Conservation (phyloP, 2,329 filamentous ascomycete genomes). For the Aspergillus sp. region DNA sequence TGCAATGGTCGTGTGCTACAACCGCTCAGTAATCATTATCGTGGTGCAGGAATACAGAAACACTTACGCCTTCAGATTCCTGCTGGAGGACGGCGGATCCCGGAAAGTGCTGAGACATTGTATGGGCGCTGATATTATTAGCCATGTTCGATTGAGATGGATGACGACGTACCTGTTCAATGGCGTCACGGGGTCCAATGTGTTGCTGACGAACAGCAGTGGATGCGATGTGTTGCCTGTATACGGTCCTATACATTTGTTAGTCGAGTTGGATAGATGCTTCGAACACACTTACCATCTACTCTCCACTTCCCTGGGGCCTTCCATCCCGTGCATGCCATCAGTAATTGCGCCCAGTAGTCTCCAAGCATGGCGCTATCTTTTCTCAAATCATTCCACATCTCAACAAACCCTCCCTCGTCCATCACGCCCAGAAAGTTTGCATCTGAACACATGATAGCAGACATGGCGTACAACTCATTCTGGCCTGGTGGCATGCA, state of each 20-base stretch:
- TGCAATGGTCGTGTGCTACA: constrained; percentile 27
- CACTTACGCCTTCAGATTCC: constrained; percentile 39
- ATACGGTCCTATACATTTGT: constrained; percentile 14
- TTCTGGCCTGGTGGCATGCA: constrained; percentile 23
- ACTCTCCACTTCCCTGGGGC: constrained; percentile 29
- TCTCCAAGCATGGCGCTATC: constrained; percentile 27
- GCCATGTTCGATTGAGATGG: neutral
- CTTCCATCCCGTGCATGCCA: constrained; percentile 35
- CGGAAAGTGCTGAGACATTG: constrained; percentile 37
- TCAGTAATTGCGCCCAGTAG: constrained; percentile 34
- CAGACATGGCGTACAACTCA: constrained; percentile 21
- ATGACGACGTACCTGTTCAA: constrained; percentile 29
- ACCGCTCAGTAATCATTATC: neutral
- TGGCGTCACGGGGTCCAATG: constrained; percentile 57
- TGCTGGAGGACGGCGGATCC: constrained; percentile 42
- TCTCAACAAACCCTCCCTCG: constrained; percentile 13
- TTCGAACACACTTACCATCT: constrained; percentile 18
- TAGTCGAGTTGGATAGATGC: neutral
- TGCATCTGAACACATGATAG: constrained; percentile 28
- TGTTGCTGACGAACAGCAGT: constrained; percentile 54
- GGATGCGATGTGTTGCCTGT: constrained; percentile 42
- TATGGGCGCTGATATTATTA: constrained; percentile 18
- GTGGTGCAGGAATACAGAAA: constrained; percentile 3
- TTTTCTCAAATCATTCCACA: constrained; percentile 17
- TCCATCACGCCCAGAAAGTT: constrained; percentile 16